A percentile compares a stretch with the other conserved stretches of the same genome.
phyloP scores from a whole-genome alignment of 768 basidiomycete species.

The Russula earlei region DNA sequence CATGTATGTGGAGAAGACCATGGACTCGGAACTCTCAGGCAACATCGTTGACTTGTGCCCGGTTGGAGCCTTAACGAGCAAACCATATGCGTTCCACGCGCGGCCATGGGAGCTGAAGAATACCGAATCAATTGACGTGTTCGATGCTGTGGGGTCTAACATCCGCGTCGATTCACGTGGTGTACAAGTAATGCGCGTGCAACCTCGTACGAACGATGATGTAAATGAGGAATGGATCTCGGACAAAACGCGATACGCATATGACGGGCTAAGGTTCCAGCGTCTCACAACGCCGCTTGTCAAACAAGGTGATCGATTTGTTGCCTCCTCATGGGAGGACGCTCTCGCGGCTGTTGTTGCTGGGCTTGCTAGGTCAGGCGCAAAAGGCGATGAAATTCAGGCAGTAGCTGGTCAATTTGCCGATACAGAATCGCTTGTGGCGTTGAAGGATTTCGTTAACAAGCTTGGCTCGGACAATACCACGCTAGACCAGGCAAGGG shows the following conservation, averaged over 20 bases:
- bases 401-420: slow-evolving; percentile 89
- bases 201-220: slow-evolving; percentile 93
- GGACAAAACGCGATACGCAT: slow-evolving; percentile 96
- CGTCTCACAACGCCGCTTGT: slow-evolving; percentile 87
- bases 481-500: slow-evolving; percentile 63
- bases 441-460: slow-evolving; percentile 89
- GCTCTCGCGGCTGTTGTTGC: slow-evolving; percentile 68
- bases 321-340: slow-evolving; percentile 84
- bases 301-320: slow-evolving; percentile 88
- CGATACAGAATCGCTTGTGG: slow-evolving; percentile 89
- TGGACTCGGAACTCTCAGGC: slow-evolving; percentile 95
- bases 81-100: slow-evolving; percentile 96
- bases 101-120: slow-evolving; percentile 98
- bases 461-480: slow-evolving; percentile 93
- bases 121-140: slow-evolving; percentile 91
- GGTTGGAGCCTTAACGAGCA: slow-evolving; percentile 95
- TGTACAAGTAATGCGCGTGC: slow-evolving; percentile 93
- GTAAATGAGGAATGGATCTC: slow-evolving; percentile 99
- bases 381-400: slow-evolving; percentile 86
- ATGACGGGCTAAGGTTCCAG: slow-evolving; percentile 93
- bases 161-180: slow-evolving; percentile 94
- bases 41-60: slow-evolving; percentile 97
- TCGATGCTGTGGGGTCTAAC: slow-evolving; percentile 94
- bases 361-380: slow-evolving; percentile 75
- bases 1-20: slow-evolving; percentile 94